Conservation (phyloP, 495 filamentous ascomycete genomes). For the Xylaria palmicola region DNA sequence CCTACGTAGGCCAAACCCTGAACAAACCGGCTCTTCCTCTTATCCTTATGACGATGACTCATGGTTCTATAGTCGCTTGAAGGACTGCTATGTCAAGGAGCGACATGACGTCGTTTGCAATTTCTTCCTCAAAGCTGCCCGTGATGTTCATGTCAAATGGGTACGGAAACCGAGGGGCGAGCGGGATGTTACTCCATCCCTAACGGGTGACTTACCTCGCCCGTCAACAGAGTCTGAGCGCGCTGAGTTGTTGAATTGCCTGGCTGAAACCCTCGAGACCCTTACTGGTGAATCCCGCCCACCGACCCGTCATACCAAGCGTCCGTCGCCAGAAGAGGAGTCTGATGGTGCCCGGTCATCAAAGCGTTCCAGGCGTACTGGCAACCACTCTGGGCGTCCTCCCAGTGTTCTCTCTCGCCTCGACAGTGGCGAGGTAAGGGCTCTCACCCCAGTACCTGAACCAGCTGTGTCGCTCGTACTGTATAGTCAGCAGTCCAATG, state of each 20-base stretch:
- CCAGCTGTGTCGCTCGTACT: neutral
- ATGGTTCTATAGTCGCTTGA: conserved; percentile 22
- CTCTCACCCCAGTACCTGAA: conserved; percentile 17
- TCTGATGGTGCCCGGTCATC: neutral
- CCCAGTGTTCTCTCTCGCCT: conserved; percentile 25
- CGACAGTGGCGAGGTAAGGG: conserved; percentile 26
- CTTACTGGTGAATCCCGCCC: conserved; percentile 17
- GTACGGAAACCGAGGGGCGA: conserved; percentile 25
- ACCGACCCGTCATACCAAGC: conserved; percentile 7
- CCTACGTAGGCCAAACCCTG: conserved; percentile 21
- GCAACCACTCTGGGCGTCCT: conserved; percentile 7
- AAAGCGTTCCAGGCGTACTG: conserved; percentile 8
- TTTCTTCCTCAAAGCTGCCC: conserved; percentile 24
- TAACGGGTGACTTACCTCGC: conserved; percentile 18
- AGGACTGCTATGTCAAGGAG: conserved; percentile 22
- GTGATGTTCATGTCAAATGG: conserved; percentile 28
- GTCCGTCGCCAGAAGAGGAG: neutral
- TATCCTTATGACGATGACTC: conserved; percentile 25
- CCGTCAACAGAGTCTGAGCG: conserved; percentile 27
- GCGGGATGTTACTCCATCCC: conserved; percentile 18
- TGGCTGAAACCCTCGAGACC: conserved; percentile 20
- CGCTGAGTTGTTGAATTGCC: conserved; percentile 2
- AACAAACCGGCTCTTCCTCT: conserved; percentile 14
- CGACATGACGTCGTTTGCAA: conserved; percentile 14
- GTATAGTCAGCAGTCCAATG: conserved; percentile 2